phyloP scores from a whole-genome alignment of 805 yeast genomes.

The Barnettozyma vustinii region DNA sequence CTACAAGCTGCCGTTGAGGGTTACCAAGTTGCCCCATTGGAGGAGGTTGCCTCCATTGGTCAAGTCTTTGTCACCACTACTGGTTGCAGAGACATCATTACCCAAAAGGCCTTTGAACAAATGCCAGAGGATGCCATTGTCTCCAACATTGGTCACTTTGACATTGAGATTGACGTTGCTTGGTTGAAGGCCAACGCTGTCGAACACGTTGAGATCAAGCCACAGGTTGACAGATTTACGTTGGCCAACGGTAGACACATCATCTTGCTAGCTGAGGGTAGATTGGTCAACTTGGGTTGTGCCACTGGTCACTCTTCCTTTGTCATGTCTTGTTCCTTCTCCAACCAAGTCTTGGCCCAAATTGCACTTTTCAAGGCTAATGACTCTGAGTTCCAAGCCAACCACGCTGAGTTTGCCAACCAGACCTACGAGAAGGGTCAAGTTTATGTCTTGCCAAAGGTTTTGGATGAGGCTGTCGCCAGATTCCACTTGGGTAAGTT shows the following conservation, averaged over 20 bases:
- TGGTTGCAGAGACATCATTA: constrained; percentile 98
- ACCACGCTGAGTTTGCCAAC: constrained; percentile 84
- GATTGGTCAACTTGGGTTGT: constrained; percentile 98
- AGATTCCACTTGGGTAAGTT: constrained; percentile 92
- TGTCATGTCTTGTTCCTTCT: constrained; percentile 99
- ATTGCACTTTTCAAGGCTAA: constrained; percentile 91
- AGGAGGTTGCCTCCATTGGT: constrained; percentile 86
- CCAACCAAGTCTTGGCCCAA: constrained; percentile 98
- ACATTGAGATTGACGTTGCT: constrained; percentile 98
- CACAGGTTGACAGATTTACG: constrained; percentile 97
- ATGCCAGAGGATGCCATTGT: constrained; percentile 99
- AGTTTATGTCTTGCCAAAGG: constrained; percentile 95
- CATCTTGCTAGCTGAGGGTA: constrained; percentile 97
- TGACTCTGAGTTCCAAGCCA: constrained; percentile 71
- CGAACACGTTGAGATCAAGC: constrained; percentile 94
- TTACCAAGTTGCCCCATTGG: constrained; percentile 94
- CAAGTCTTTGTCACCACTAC: constrained; percentile 99
- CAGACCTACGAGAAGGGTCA: constrained; percentile 82
- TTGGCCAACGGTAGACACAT: constrained; percentile 86
- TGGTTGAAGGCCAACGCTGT: constrained; percentile 94
- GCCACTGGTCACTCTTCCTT: constrained; percentile 99
- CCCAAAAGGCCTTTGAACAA: constrained; percentile 73
- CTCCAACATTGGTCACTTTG: constrained; percentile 99
- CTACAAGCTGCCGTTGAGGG: constrained; percentile 99
- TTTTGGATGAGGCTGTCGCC: constrained; percentile 98